Base-by-base conservation (phyloP, 2,329 filamentous ascomycete species). In the Davidsoniella virescens region DNA sequence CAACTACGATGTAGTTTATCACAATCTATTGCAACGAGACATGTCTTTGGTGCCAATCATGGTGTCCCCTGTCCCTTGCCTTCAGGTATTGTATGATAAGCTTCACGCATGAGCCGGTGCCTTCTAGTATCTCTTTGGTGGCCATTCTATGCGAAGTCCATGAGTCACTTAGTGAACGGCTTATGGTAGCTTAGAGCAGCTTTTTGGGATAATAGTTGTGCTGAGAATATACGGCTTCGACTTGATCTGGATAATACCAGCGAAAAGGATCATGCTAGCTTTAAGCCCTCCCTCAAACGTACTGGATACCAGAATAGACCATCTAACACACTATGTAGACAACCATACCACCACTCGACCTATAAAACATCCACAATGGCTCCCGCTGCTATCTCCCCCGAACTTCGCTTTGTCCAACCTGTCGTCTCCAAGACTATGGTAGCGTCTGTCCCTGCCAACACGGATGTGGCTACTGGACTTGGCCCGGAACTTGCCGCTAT, bases 191-290 rank as follows among this genome's bases (percentile, higher is more conserved):
- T n/a, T 39, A 38, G 40, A 29, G 18, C 17, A 3, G 16, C 51
- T 18, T 7, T 14, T 16, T 17, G 16, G 12, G 20, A n/a, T 23
- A 20, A 5, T 14, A 25, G 14, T 25, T 48, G 61, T 62, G 65
- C 64, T 86, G 82, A 90, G 84, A 92, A 80, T 79, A 92, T 83
- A 92, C 85, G 84, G 86, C 82, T 72, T 72, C 70, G 87, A 90
- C 84, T 90, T 90, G 85, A 90, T 88, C 84, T 86, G 84, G 86
- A 88, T 90, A 90, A 92, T 92, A 86, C 86, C 84, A 87, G 87
- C 87, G 87, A 87, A 92, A 49, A 94, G 87, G 83, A 94, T 92
- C 87, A 93, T 94, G 86, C 85, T 70, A 67, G 68, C 64, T 60
- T 63, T 60, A 63, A 60, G 56, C 57, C 59, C 60, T 58, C 56